Conservation (phyloP, 176 grass and related monocot species). For the Typha latifolia region DNA sequence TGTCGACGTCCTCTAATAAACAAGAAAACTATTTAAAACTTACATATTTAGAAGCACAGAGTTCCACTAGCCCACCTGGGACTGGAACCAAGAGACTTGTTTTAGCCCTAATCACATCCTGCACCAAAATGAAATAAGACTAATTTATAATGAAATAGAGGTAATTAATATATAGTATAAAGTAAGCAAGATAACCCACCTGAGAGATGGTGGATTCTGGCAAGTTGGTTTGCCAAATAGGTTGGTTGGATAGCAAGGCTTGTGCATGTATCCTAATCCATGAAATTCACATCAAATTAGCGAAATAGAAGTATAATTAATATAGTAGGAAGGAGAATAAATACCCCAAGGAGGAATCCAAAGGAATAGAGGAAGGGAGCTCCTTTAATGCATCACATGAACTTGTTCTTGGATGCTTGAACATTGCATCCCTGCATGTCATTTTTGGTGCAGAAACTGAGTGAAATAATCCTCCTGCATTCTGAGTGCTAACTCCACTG, state of each 20-base stretch:
- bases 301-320: slow-evolving; percentile 3
- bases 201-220: slow-evolving; percentile 18
- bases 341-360: slow-evolving; percentile 58
- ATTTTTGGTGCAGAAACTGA: slow-evolving; percentile 2
- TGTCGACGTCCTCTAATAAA: neutral
- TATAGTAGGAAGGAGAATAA: slow-evolving; percentile 4
- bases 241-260: slow-evolving; percentile 60
- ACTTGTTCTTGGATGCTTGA: slow-evolving; percentile 18
- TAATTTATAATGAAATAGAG: neutral
- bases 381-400: slow-evolving; percentile 30
- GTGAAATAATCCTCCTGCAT: slow-evolving; percentile 13
- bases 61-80: slow-evolving; percentile 72
- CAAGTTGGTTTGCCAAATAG: slow-evolving; percentile 50
- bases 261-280: slow-evolving; percentile 52
- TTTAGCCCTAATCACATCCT: slow-evolving; percentile 30
- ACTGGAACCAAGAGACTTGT: slow-evolving; percentile 57
- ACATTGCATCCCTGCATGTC: slow-evolving; percentile 27
- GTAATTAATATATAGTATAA: neutral
- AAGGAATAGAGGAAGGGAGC: slow-evolving; percentile 51
- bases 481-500: slow-evolving; percentile 30
- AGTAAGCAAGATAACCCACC: neutral
- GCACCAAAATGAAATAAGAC: slow-evolving; percentile 4
- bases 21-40: neutral
- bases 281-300: slow-evolving; percentile 4
- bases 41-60: slow-evolving; percentile 59